phyloP scores from a whole-genome alignment of 805 yeast genomes.

The Myxozyma monticola region DNA sequence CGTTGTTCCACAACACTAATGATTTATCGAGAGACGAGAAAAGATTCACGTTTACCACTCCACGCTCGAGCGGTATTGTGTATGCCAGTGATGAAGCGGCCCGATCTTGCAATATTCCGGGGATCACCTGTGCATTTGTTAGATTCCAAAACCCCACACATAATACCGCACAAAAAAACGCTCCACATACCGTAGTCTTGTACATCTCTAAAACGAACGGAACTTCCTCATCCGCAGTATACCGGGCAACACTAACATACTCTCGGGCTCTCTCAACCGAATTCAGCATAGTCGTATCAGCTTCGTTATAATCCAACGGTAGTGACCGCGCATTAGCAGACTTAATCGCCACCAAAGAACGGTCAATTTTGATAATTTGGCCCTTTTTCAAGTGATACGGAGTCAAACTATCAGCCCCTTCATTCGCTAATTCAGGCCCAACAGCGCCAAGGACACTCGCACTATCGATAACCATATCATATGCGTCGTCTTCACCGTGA shows the following conservation, averaged over 20 bases:
- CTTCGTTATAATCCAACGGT: conserved; percentile 47
- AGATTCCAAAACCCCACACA: neutral
- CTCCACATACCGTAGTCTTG: conserved; percentile 37
- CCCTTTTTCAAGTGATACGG: conserved; percentile 43
- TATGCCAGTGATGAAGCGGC: conserved; percentile 24
- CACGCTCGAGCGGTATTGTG: conserved; percentile 26
- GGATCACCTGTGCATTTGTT: conserved; percentile 15
- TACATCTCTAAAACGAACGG: conserved; percentile 69
- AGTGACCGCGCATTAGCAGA: conserved; percentile 37
- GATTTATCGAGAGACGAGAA: conserved; percentile 73
- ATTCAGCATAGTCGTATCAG: conserved; percentile 54
- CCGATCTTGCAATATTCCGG: conserved; percentile 30
- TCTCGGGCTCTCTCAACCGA: conserved; percentile 78
- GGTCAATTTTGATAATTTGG: conserved; percentile 63
- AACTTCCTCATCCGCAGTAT: conserved; percentile 36
- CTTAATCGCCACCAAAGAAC: conserved; percentile 67
- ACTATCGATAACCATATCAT: conserved; percentile 15
- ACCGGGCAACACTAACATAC: conserved; percentile 67
- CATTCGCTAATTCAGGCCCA: conserved; percentile 13
- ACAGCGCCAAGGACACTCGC: conserved; percentile 18
- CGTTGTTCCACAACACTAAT: conserved; percentile 49
- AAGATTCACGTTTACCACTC: conserved; percentile 47
- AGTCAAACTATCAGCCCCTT: neutral
- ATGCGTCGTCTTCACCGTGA: neutral
- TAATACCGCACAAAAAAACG: neutral